phyloP scores from a whole-genome alignment of 1,139 yeast species.

The Candida tropicalis region DNA sequence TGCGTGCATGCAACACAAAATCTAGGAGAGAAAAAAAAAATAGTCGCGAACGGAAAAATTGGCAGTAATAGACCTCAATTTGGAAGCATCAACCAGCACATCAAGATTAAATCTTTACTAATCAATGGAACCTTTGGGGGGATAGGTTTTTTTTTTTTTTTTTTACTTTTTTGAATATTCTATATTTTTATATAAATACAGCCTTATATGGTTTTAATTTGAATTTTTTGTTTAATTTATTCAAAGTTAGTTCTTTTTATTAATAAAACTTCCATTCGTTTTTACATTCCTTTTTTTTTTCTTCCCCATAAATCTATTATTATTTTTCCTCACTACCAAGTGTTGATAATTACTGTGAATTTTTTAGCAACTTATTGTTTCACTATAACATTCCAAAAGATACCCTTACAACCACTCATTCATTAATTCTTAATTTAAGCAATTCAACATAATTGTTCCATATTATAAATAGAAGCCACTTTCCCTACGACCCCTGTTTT shows the following conservation, averaged over 20 bases:
- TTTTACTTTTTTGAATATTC: too few relatives aligned
- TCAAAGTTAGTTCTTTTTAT: too few relatives aligned
- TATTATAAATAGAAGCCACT: slow-evolving; percentile 1
- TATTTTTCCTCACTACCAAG: not conserved
- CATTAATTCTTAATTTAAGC: not conserved
- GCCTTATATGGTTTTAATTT: not conserved
- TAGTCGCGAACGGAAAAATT: not conserved
- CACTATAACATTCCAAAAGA: slow-evolving; percentile 1
- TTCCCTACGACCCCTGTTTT: not conserved
- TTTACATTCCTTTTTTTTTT: not conserved
- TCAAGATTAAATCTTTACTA: not conserved
- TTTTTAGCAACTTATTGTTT: not conserved
- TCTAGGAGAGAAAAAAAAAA: not conserved
- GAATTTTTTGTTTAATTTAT: not conserved
- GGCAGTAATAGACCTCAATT: not conserved
- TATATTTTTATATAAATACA: not conserved
- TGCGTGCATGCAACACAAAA: not conserved
- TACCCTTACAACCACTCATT: slow-evolving; percentile 1
- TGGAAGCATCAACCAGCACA: slow-evolving; percentile 4
- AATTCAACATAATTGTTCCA: not conserved
- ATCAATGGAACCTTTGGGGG: not conserved
- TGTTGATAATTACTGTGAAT: not conserved
- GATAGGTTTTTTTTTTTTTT: too few relatives aligned
- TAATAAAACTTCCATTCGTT: too few relatives aligned
- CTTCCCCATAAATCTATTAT: not conserved